Evolutionary conservation across 441 rosid species (phyloP).

Genomic region (Codiaeum variegatum): DNA sequence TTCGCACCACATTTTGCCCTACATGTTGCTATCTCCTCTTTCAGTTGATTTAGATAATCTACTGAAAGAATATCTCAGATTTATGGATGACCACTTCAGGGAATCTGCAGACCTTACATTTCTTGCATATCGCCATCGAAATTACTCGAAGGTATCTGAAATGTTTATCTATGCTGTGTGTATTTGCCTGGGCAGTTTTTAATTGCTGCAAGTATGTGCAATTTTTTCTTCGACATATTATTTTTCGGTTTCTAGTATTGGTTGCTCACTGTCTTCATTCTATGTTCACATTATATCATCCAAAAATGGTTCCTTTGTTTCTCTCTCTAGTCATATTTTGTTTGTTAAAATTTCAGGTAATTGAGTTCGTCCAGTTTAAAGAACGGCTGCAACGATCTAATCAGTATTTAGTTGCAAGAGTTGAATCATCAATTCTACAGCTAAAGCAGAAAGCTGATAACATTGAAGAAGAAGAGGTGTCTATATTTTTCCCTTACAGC

Average conservation of each 20-base stretch:
- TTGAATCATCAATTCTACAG: conserved; percentile 72
- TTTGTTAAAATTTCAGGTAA: conserved; percentile 51
- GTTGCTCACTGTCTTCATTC: not conserved
- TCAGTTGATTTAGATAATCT: conserved; percentile 68
- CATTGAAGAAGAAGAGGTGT: conserved; percentile 81
- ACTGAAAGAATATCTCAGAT: conserved; percentile 85
- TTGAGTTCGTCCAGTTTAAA: conserved; percentile 96
- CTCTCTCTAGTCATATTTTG: not conserved
- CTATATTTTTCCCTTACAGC: conserved; percentile 6
- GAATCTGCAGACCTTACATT: conserved; percentile 98
- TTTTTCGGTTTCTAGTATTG: not conserved
- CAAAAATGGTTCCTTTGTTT: not conserved
- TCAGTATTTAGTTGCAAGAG: conserved; percentile 73
- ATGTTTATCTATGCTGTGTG: not conserved
- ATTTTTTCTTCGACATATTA: not conserved
- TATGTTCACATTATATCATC: not conserved
- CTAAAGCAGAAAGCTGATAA: conserved; percentile 74
- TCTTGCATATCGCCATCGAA: conserved; percentile 97
- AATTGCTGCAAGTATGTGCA: not conserved
- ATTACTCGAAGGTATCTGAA: conserved; percentile 81
- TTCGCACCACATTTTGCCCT: conserved; percentile 83
- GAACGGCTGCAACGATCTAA: conserved; percentile 75
- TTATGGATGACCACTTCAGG: conserved; percentile 97
- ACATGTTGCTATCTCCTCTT: conserved; percentile 81
- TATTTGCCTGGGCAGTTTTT: not conserved